Base-by-base conservation (phyloP, 1,284 basidiomycete species). In the Caloboletus inedulis region DNA sequence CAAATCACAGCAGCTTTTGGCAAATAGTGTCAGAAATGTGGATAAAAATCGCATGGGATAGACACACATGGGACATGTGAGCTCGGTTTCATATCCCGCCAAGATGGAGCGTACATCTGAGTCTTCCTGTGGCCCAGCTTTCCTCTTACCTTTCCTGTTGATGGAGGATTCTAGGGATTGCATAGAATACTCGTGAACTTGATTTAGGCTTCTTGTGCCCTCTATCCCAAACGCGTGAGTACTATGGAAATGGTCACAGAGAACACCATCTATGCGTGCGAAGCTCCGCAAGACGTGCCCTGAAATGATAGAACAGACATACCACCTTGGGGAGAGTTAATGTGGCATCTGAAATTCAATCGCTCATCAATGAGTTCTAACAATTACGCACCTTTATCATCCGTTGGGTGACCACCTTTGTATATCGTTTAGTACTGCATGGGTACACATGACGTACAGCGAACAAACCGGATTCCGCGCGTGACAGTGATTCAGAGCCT, bases 51-150 rank as follows among this genome's bases (percentile, higher is more conserved):
- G 30, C 16, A 31, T 31, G 45, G 1, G 16, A 39, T 37, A 41
- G 30, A 72, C 79, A 43, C 62, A 82, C 81, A 83, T 79, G 6
- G 81, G 77, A 60, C 81, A 83, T 21, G 66, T 77, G 43, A 82
- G 61, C 54, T 83, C 81, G 39, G 77, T 72, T 61, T 80, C 79
- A 43, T 77, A 77, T 23, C 58, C 64, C 7, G 67, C 66, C 43
- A 81, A 51, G 23, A 71, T 55, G 42, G 34, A 49, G 46, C 49
- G 49, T 27, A 68, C 25, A 12, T 49, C 51, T 10, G 52, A 9
- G 4, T 42, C 47, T 25, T 54, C 52, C n/a, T 43, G 56, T 47
- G 37, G 8, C n/a, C 56, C 51, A 1, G 51, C 59, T 47, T 53
- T 66, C 48, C 42, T 57, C 45, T 68, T 68, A 16, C 66, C 66